Evolutionary conservation across 2,329 filamentous ascomycete genomes (phyloP).

Genomic region (Diaporthe humulicola): DNA sequence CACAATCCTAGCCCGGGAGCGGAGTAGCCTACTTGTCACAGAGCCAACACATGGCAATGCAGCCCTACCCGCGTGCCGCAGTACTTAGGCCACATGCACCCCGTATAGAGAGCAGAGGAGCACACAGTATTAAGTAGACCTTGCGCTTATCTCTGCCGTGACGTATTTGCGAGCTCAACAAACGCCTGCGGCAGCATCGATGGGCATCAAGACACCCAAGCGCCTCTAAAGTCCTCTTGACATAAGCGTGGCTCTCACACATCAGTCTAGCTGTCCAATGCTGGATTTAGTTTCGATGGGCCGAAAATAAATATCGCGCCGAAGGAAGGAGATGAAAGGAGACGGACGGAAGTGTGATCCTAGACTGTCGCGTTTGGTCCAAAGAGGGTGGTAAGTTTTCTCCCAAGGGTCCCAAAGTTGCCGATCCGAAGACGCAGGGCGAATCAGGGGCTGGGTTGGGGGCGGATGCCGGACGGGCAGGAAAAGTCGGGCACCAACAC

Average conservation of each 20-base stretch:
- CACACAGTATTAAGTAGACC: background rate
- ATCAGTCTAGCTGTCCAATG: too few relatives aligned
- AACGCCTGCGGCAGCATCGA: background rate
- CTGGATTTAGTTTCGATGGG: background rate
- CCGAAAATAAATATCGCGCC: background rate
- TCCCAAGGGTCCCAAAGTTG: constrained; percentile 22
- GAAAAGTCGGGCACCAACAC: constrained; percentile 34
- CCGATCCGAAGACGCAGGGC: constrained; percentile 3
- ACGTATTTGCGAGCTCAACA: too few relatives aligned
- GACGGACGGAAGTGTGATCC: background rate
- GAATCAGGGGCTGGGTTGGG: constrained; percentile 18
- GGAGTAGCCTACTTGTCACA: constrained; percentile 1
- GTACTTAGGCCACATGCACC: constrained; percentile 24
- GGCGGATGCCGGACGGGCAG: constrained; percentile 27
- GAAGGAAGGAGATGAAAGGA: background rate
- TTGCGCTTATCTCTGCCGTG: background rate
- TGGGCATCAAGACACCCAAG: background rate
- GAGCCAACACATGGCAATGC: constrained; percentile 31
- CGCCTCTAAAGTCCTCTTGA: background rate
- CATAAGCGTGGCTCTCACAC: constrained; percentile 1
- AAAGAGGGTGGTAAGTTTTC: background rate
- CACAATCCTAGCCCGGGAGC: background rate
- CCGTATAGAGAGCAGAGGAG: background rate
- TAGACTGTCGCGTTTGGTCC: background rate
- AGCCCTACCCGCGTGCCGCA: constrained; percentile 38